Conservation (phyloP, 1,284 basidiomycete species). For the Sparassis latifolia region DNA sequence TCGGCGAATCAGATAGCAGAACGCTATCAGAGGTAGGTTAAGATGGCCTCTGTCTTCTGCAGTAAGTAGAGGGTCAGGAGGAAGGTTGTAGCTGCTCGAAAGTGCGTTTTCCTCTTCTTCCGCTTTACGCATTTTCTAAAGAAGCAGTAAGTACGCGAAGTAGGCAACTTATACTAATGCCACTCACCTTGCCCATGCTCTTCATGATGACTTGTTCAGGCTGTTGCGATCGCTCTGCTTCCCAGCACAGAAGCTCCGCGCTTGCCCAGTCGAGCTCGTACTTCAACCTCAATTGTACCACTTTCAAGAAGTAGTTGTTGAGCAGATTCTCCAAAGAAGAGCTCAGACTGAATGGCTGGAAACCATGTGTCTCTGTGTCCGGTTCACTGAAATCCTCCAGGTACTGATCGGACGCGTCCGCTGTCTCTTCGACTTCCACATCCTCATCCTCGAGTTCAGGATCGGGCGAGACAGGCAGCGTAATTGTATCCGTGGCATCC, state of each 20-base stretch:
- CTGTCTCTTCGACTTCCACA: conserved; percentile 10
- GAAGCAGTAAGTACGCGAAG: not conserved
- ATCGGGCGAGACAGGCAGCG: not conserved
- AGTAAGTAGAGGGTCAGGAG: conserved; percentile 43
- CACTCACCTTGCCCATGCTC: conserved; percentile 26
- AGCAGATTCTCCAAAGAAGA: conserved; percentile 51
- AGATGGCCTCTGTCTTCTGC: conserved; percentile 28
- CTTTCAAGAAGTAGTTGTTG: conserved; percentile 42
- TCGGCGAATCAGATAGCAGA: conserved; percentile 53
- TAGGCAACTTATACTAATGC: no score
- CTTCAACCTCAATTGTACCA: conserved; percentile 43
- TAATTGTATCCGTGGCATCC: not conserved
- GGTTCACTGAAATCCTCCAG: not conserved
- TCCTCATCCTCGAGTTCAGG: conserved; percentile 3
- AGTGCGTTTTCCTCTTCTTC: conserved; percentile 41
- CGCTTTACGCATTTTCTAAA: conserved; percentile 30
- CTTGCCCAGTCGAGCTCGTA: conserved; percentile 58
- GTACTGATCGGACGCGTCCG: conserved; percentile 1
- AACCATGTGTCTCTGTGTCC: conserved; percentile 19
- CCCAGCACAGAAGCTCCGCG: conserved; percentile 45
- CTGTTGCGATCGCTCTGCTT: conserved; percentile 41
- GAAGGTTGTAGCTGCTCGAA: conserved; percentile 35
- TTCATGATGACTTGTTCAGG: conserved; percentile 31
- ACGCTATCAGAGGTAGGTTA: conserved; percentile 52
- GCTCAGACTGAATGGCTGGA: conserved; percentile 54